Evolutionary conservation across 768 basidiomycete species (phyloP), one percentile per base, ranked within the genome.

Genomic region (Chlorophyllum brunneum): DNA sequence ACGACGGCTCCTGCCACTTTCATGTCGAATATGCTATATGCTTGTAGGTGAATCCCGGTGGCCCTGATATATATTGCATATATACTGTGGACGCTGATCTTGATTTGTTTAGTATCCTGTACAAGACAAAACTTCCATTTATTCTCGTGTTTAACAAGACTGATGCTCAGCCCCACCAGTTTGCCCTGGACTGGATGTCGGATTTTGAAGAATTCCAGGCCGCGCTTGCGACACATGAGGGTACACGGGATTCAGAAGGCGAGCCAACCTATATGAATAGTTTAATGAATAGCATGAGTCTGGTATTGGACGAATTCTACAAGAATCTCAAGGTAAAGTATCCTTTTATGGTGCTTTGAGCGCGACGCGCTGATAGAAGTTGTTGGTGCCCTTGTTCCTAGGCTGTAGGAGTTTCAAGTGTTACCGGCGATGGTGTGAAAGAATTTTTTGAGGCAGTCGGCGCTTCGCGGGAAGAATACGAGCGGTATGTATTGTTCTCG

Each of bases 21-120:
- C 69, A 99, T 98, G 97, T 91, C 87, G 16, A 99, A 99, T 69
- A 99, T 99, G 97, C 78, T 99, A 37, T 99, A 98, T 63, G 97
- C 97, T 1, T 99, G 97, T 78, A 93, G 91, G 89, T 88, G 52
- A 56, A 23, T 38, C 5, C 26, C 15, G 30, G 79, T 67, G 18
- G 11, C 50, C 15, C 55, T 52, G 24, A 40, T n/a, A 31, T 20
- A 11, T 46, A 43, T 37, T 40, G n/a, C 36, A 27, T 37, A 36
- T 3, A 31, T 41, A 37, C 41, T 53, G 56, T 41, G 11, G 52
- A 36, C 20, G 20, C 16, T 48, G n/a, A 42, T 53, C n/a, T 39
- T 43, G 10, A 5, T 31, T 7, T 22, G 22, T 13, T 18, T 47
- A 95, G 93, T 56, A 98, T 99, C 58, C 73, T 99, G 13, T 99